Conservation (phyloP, 305 asterid genomes). For the Solanum hybrid region DNA sequence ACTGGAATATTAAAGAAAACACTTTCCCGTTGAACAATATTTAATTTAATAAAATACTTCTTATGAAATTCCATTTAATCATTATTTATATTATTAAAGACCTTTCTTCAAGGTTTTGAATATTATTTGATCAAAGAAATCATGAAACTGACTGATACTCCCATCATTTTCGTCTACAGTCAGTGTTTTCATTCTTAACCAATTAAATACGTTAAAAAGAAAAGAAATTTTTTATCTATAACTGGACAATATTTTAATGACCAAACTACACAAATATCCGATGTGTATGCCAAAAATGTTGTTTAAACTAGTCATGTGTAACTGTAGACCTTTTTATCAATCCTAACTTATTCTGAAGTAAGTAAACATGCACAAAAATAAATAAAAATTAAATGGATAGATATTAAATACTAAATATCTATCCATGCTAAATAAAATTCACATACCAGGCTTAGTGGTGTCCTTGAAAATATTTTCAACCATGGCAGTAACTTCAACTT, state of each 20-base stretch:
- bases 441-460: not conserved
- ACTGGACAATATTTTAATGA: not conserved
- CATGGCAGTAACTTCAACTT: conserved; percentile 51
- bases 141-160: not conserved
- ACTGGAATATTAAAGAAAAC: not conserved
- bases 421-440: not conserved
- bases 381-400: no score
- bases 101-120: not conserved
- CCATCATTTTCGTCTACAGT: not conserved
- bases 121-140: not conserved
- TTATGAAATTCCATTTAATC: not conserved
- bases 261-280: not conserved
- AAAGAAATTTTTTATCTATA: not conserved
- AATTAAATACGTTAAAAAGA: not conserved
- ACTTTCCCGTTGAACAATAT: not conserved
- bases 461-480: conserved; percentile 32
- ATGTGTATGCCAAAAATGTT: not conserved
- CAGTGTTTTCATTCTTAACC: not conserved
- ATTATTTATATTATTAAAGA: not conserved
- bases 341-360: not conserved
- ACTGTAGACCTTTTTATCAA: not conserved
- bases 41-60: not conserved
- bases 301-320: not conserved
- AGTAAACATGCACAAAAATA: not conserved
- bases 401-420: no score